Evolutionary conservation across 192 early-diverging fungal genomes (phyloP).

Genomic region (Dissophora globulifera): DNA sequence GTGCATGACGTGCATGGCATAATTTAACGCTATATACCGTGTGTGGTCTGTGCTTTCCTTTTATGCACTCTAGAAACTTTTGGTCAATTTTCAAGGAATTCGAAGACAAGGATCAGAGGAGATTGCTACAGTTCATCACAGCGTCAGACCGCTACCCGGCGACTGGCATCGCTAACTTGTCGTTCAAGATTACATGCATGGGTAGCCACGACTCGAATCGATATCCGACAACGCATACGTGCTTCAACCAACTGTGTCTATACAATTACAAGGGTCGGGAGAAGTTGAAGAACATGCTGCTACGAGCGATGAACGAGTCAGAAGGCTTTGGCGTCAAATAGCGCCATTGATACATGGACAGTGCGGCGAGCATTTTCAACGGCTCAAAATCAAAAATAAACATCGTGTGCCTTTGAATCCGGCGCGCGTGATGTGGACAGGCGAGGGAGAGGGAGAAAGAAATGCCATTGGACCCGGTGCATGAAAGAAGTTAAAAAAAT

Average conservation of each 20-base stretch:
- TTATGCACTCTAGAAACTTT: conserved; percentile 58
- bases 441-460: neutral
- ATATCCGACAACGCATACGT: conserved; percentile 92
- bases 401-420: no score
- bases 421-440: no score
- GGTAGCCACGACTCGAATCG: conserved; percentile 68
- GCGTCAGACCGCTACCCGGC: conserved; percentile 93
- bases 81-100: conserved; percentile 85
- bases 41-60: neutral
- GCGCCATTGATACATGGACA: conserved; percentile 7
- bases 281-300: conserved; percentile 74
- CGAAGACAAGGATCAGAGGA: conserved; percentile 69
- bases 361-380: no score
- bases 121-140: conserved; percentile 88
- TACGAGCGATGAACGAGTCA: conserved; percentile 80
- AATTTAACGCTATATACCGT: no score
- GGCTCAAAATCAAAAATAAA: no score
- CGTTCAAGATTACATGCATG: conserved; percentile 77
- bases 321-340: conserved; percentile 76
- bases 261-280: conserved; percentile 77
- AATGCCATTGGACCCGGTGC: neutral
- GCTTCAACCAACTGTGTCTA: conserved; percentile 91
- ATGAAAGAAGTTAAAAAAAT: no score
- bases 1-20: neutral
- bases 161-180: conserved; percentile 74